These are phyloP conservation scores for Dactylis glomerata DNA, from an alignment of 176 grass and related monocot genomes.

Conservation along the genomic window DNA sequence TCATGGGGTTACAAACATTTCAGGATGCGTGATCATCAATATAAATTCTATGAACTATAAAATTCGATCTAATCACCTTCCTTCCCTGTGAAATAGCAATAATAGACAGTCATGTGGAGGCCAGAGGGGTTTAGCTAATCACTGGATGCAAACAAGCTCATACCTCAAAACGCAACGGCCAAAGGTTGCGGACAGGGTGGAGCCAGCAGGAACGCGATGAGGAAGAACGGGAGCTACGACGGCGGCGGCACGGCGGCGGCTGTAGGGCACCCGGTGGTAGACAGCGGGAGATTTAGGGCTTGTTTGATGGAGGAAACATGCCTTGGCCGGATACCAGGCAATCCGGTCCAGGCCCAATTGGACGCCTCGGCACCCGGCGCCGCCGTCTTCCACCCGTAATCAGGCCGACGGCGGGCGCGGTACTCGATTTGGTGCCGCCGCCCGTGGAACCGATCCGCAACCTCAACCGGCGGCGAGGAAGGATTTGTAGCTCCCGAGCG, in stretches of 20 bases:
- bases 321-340: background rate
- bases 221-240: background rate
- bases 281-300: background rate
- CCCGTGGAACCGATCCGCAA: background rate
- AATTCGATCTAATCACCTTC: slow-evolving; percentile 6
- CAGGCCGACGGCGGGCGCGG: background rate
- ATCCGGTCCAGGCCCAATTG: background rate
- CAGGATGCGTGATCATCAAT: background rate
- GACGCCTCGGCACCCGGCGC: background rate
- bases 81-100: slow-evolving; percentile 25
- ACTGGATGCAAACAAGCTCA: background rate
- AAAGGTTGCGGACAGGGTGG: background rate
- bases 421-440: background rate
- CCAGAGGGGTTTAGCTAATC: background rate
- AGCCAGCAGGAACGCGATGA: background rate
- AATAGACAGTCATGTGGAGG: background rate
- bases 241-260: background rate
- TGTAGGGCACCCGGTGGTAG: background rate
- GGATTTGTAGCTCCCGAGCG: background rate
- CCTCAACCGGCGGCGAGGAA: background rate
- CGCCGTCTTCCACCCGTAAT: background rate
- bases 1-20: background rate
- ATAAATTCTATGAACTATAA: background rate
- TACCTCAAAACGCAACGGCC: background rate
- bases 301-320: background rate